These are phyloP conservation scores for Moesziomyces parantarcticus DNA, from an alignment of 1,284 basidiomycete species.

Conservation along the genomic window DNA sequence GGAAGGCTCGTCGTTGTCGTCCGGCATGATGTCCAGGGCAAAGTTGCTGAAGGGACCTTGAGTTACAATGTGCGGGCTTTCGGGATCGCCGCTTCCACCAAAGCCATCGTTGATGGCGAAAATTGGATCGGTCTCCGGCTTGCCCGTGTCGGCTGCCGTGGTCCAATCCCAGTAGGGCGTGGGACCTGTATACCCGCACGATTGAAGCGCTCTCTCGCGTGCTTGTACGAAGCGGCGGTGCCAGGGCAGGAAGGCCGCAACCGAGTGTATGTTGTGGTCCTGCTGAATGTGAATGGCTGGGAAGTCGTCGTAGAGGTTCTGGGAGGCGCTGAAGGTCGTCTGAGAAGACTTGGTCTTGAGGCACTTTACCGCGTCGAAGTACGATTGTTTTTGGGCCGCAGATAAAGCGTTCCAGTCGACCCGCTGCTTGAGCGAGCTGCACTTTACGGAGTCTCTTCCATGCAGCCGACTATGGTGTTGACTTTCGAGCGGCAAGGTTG, in stretches of 20 bases:
- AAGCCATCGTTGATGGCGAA: constrained; percentile 4
- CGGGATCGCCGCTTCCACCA: constrained; percentile 5
- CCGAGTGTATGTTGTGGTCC: constrained; percentile 8
- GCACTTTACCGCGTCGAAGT: constrained; percentile 18
- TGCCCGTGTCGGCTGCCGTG: constrained; percentile 5
- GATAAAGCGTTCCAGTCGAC: constrained; percentile 15
- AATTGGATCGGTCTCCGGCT: constrained; percentile 7
- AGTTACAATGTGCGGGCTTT: background rate
- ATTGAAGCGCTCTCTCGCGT: constrained; percentile 8
- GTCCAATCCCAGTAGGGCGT: constrained; percentile 30
- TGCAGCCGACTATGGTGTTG: background rate
- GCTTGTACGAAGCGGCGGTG: constrained; percentile 22
- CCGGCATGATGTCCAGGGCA: constrained; percentile 2
- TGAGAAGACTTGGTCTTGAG: constrained; percentile 13
- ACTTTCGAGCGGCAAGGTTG: background rate
- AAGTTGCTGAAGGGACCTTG: constrained; percentile 12
- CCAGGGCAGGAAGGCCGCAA: constrained; percentile 22
- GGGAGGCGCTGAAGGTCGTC: background rate
- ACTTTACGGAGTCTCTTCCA: background rate
- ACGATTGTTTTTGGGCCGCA: constrained; percentile 6
- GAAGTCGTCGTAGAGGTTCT: constrained; percentile 19
- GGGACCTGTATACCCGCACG: constrained; percentile 12
- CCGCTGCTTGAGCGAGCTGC: constrained; percentile 9
- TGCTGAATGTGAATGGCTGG: constrained; percentile 15
- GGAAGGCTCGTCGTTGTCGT: background rate